phyloP scores from a whole-genome alignment of 805 yeast species.

The Saturnispora quitensis region DNA sequence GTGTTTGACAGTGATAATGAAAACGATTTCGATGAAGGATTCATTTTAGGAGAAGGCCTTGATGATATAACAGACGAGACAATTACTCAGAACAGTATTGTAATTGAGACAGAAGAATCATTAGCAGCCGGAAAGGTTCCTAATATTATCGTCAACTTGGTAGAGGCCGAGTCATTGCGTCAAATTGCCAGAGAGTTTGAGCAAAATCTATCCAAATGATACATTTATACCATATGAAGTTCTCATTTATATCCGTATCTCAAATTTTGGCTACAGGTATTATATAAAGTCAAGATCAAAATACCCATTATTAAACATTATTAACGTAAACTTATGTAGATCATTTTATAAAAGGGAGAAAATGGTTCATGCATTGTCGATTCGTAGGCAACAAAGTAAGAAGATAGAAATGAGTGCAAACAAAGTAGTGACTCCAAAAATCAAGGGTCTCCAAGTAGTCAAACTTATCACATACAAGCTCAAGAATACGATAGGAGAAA shows the following conservation, averaged over 20 bases:
- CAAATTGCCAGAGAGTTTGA: constrained; percentile 9
- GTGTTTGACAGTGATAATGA: constrained; percentile 1
- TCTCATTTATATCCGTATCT: background rate
- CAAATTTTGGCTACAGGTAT: background rate
- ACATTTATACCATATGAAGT: background rate
- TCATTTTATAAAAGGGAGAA: background rate
- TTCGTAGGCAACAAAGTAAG: constrained; percentile 1
- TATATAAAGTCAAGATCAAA: background rate
- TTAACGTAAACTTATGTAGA: background rate
- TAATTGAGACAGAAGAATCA: background rate
- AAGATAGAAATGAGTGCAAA: background rate
- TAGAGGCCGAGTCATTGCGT: constrained; percentile 22
- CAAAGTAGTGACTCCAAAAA: constrained; percentile 8
- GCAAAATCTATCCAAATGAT: background rate
- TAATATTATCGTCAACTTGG: constrained; percentile 21
- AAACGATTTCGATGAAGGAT: constrained; percentile 5
- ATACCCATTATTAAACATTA: background rate
- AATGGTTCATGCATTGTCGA: background rate
- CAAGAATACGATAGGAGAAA: constrained; percentile 41
- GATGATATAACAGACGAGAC: constrained; percentile 3
- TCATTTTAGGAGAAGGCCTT: constrained; percentile 9
- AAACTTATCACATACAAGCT: constrained; percentile 40
- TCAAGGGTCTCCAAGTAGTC: constrained; percentile 26
- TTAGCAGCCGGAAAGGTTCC: constrained; percentile 15
- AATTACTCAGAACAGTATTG: background rate